Conservation (phyloP, 2,329 filamentous ascomycete genomes). For the Monilinia polystroma region DNA sequence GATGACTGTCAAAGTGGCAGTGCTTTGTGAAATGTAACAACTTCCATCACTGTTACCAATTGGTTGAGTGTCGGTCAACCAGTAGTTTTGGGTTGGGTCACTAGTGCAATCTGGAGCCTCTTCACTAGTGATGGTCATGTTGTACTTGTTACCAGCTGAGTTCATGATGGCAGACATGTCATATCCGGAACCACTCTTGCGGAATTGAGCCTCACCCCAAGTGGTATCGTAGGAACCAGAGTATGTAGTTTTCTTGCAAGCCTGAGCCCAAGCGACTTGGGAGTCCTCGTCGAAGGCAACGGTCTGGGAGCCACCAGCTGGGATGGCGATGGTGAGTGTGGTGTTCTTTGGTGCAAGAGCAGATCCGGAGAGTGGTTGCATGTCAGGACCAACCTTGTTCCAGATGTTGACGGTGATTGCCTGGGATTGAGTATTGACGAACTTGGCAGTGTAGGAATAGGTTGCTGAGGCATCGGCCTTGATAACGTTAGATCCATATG, state of each 20-base stretch:
- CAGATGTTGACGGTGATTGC: constrained; percentile 36
- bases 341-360: constrained; percentile 34
- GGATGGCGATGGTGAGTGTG: constrained; percentile 34
- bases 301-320: constrained; percentile 31
- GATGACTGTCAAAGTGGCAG: constrained; percentile 31
- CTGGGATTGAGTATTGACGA: constrained; percentile 31
- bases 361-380: constrained; percentile 30
- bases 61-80: constrained; percentile 34
- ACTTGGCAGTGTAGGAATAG: constrained; percentile 35
- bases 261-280: constrained; percentile 34
- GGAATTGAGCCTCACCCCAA: constrained; percentile 38
- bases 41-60: constrained; percentile 37
- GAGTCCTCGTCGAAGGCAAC: constrained; percentile 37
- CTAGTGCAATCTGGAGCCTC: constrained; percentile 35
- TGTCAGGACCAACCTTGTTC: constrained; percentile 34
- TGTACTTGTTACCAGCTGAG: constrained; percentile 35
- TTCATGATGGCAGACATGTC: constrained; percentile 40
- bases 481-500: constrained; percentile 39
- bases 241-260: constrained; percentile 17
- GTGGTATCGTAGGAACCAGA: constrained; percentile 34
- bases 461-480: constrained; percentile 29
- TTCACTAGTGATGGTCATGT: constrained; percentile 36
- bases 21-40: constrained; percentile 34
- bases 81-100: constrained; percentile 36
- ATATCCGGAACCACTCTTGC: constrained; percentile 34